Evolutionary conservation across 345 rosid genomes (phyloP), one percentile per base, ranked within the genome.

Genomic region (Hibiscus syriacus): DNA sequence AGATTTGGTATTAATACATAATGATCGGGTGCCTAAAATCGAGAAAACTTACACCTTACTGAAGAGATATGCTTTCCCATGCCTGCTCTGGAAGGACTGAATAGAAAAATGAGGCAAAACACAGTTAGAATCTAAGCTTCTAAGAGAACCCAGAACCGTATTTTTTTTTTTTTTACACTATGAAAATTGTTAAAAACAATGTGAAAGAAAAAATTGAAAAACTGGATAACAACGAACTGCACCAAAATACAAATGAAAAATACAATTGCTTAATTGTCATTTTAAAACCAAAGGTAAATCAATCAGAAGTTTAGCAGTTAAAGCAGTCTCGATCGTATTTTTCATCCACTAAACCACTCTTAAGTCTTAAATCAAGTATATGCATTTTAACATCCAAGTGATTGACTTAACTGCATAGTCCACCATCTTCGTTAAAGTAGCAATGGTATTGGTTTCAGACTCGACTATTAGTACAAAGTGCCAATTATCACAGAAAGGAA

Each of bases 31-130:
- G 25, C 55, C 76, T 73, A 60, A 74, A 74, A 55, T 64, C 50
- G 67, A 81, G 74, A 83, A n/a, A 74, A 87, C 99, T 94, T 92
- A 94, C 99, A 92, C 99, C 78, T 88, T 89, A 55, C 61, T 77
- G 89, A 94, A 94, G 82, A 94, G 98, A 82, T 91, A 94, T 73
- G 99, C 99, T 78, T 82, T 88, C 80, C 99, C 99, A 82, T 94
- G 92, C 80, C 82, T 89, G 86, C 80, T 16, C 59, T 86, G 89
- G 85, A 94, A 94, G 69, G 92, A 77, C 99, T 94, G 86, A 81
- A 78, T 74, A 74, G 69, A 81, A 76, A 62, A 70, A 70, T 60
- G 79, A 68, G 60, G 55, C 70, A 73, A 68, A 77, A 71, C 62
- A 69, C 4, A n/a, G 75, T 85, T 74, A 85, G 83, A 77, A 69